These are phyloP conservation scores for Ceratobasidium sp. DNA, from an alignment of 1,284 basidiomycete species.

Conservation along the genomic window DNA sequence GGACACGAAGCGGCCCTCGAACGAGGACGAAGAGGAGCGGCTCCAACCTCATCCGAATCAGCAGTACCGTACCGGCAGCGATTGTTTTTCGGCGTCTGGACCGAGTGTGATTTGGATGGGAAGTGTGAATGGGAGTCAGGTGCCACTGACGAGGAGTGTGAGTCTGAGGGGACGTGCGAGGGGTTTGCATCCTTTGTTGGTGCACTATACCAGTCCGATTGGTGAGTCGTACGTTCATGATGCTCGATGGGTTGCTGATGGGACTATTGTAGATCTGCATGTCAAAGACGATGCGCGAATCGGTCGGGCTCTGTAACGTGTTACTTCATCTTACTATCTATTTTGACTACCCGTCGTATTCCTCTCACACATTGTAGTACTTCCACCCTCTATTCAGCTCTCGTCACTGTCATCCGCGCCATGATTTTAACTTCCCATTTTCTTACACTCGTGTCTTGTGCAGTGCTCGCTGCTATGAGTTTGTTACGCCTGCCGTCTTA, in stretches of 20 bases:
- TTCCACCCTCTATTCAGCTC: background rate
- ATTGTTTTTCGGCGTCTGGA: conserved; percentile 17
- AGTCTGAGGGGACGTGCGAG: conserved; percentile 4
- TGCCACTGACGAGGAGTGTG: conserved; percentile 4
- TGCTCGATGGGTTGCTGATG: background rate
- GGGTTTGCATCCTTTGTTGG: conserved; percentile 35
- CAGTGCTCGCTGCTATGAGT: background rate
- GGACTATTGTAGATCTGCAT: conserved; percentile 9
- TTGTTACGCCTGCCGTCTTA: background rate
- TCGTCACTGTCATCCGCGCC: background rate
- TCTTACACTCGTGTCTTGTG: background rate
- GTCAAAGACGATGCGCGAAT: conserved; percentile 22
- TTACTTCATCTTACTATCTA: background rate
- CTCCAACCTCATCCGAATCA: conserved; percentile 6
- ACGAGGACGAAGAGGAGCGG: conserved; percentile 9
- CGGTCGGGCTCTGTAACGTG: conserved; percentile 10
- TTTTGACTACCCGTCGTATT: background rate
- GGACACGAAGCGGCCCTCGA: conserved; percentile 12
- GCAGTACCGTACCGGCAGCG: conserved; percentile 3
- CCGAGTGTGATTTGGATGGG: conserved; percentile 34
- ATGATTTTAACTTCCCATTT: background rate
- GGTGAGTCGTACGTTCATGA: conserved; percentile 4
- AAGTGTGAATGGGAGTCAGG: conserved; percentile 1
- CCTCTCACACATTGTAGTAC: conserved; percentile 7
- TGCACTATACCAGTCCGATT: conserved; percentile 39